Conservation (phyloP, 108 stramenopile species). For the Cyclotella baltica region DNA sequence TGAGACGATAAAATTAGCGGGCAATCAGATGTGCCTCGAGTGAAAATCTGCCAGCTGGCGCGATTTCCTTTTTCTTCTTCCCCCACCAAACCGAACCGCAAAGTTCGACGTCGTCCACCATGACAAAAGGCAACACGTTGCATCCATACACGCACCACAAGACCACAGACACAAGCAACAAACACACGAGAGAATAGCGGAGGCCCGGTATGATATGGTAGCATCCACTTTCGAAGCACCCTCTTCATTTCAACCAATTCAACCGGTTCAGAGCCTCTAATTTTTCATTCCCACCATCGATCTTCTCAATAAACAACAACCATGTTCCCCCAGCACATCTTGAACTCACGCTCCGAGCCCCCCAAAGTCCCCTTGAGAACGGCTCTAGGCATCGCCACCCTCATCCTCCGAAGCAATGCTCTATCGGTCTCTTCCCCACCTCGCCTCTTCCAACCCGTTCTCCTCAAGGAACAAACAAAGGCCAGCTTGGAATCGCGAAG, state of each 20-base stretch:
- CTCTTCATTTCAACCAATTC: too few relatives aligned
- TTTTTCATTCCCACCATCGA: neutral
- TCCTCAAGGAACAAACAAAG: neutral
- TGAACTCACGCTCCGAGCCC: neutral
- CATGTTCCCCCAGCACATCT: conserved; percentile 6
- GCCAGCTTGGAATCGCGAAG: conserved; percentile 5
- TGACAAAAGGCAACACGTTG: too few relatives aligned
- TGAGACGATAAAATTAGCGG: too few relatives aligned
- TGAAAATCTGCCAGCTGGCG: neutral
- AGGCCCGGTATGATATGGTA: neutral
- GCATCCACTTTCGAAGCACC: too few relatives aligned
- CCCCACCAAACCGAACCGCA: too few relatives aligned
- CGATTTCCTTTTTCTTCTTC: neutral
- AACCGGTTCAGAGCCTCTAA: too few relatives aligned
- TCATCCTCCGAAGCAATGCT: neutral
- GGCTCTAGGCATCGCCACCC: neutral
- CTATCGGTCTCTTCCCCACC: neutral
- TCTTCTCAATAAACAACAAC: neutral
- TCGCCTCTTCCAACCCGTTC: conserved; percentile 3
- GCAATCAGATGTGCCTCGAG: too few relatives aligned
- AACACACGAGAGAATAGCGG: neutral
- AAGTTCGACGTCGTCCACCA: too few relatives aligned
- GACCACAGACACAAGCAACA: too few relatives aligned
- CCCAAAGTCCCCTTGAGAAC: neutral
- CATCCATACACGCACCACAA: neutral